A percentile compares a stretch with the other conserved stretches of the same genome.
These are phyloP conservation scores for Boletus rubroflammeus DNA, from an alignment of 768 basidiomycete genomes.

Conservation along the genomic window DNA sequence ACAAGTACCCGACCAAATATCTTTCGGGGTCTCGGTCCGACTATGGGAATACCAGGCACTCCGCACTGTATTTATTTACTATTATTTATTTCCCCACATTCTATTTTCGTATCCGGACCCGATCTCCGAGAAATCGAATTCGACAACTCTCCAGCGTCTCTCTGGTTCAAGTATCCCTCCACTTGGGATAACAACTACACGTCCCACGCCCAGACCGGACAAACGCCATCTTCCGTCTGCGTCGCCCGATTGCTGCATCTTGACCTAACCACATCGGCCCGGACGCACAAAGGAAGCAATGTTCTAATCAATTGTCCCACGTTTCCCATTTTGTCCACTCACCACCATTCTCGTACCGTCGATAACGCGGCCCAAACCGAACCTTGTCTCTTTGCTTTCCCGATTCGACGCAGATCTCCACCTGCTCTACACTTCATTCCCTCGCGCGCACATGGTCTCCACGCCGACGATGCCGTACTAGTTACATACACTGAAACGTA, in stretches of 20 bases:
- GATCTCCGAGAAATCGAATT: constrained; percentile 11
- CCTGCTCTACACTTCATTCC: too few species aligned
- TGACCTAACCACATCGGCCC: too few species aligned
- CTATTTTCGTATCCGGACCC: constrained; percentile 16
- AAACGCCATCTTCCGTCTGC: too few species aligned
- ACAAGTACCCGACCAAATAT: constrained; percentile 11
- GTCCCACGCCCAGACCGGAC: not conserved
- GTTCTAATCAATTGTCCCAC: not conserved
- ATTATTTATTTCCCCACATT: constrained; percentile 23
- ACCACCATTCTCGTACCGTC: not conserved
- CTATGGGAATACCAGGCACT: constrained; percentile 30
- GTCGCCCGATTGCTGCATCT: too few species aligned
- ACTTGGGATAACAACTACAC: too few species aligned
- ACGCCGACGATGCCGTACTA: not conserved
- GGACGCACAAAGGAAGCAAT: not conserved
- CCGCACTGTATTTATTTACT: constrained; percentile 2
- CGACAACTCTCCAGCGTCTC: constrained; percentile 7
- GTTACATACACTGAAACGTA: too few species aligned
- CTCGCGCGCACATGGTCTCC: too few species aligned
- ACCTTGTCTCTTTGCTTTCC: not conserved
- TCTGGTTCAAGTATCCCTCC: too few species aligned
- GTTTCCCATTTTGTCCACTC: not conserved
- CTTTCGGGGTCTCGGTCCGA: constrained; percentile 33
- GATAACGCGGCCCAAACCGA: not conserved
- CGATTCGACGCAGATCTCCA: not conserved